These are phyloP conservation scores for Fonsecaea nubica DNA, from an alignment of 2,329 filamentous ascomycete genomes.

Conservation along the genomic window DNA sequence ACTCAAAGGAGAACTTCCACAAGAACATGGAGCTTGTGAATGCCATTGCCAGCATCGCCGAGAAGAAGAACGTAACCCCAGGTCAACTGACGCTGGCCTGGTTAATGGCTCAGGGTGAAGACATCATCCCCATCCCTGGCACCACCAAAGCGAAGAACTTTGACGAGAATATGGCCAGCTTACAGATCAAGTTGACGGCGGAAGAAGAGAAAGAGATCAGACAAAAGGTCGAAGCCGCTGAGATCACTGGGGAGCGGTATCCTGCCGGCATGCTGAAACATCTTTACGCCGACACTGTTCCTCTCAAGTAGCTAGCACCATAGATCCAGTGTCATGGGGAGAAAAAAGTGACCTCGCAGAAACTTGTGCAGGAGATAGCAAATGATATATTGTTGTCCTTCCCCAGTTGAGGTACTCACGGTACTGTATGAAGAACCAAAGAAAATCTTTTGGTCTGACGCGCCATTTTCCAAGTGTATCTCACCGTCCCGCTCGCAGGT, in stretches of 20 bases:
- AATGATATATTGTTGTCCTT: too few relatives aligned
- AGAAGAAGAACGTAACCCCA: slow-evolving; percentile 52
- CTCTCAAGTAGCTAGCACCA: neutral
- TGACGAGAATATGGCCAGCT: slow-evolving; percentile 34
- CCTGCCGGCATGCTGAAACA: slow-evolving; percentile 1
- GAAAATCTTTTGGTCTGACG: slow-evolving; percentile 2
- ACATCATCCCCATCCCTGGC: slow-evolving; percentile 53
- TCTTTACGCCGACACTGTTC: slow-evolving; percentile 19
- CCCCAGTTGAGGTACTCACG: too few relatives aligned
- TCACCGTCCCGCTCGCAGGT: neutral
- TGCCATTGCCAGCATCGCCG: slow-evolving; percentile 53
- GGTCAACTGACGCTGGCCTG: slow-evolving; percentile 59
- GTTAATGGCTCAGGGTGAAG: slow-evolving; percentile 51
- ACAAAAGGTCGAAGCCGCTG: slow-evolving; percentile 47
- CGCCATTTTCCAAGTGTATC: neutral
- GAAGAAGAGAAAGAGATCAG: slow-evolving; percentile 59
- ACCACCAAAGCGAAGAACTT: slow-evolving; percentile 44
- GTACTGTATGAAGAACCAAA: neutral
- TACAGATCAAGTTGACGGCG: slow-evolving; percentile 50
- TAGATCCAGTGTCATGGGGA: neutral
- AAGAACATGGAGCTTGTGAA: slow-evolving; percentile 58
- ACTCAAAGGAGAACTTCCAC: slow-evolving; percentile 57
- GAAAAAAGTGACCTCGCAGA: too few relatives aligned
- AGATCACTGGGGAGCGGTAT: slow-evolving; percentile 18
- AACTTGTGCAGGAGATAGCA: too few relatives aligned